Base-by-base conservation (phyloP, 176 grass and related monocot genomes). In the Chrysopogon serrulatus region DNA sequence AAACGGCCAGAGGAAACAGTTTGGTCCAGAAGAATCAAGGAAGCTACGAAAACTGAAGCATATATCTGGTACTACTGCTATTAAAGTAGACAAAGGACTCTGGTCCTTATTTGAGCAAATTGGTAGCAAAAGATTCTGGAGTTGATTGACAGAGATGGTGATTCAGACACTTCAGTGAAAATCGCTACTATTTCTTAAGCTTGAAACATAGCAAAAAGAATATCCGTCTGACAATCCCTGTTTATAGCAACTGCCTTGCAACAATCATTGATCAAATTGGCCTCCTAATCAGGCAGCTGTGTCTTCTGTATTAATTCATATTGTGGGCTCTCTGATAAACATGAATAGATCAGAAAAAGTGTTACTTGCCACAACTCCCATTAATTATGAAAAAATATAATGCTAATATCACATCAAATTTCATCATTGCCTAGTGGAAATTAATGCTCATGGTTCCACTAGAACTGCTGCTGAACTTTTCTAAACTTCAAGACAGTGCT, bases 271-370 rank as follows among this genome's bases (percentile, higher is more conserved):
- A 92, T 60, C 76, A 95, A 64, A 90, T 95, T 62, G 62, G 73
- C 31, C n/a, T n/a, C 93, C 83, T 49, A 73, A 85, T 75, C 84
- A 95, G 86, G 21, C 83, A 66, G 66, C 62, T 60, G 82, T 85
- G 65, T 98, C 88, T 86, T 95, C 93, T 84, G 85, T 51, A 4
- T 85, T 86, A 87, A 92, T 92, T 79, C 87, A 76, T 67, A 84
- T 91, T 32, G 63, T 83, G 19, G 96, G 93, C 15, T 70, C 91
- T 87, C 84, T 98, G 56, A 88, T 98, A 85, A 85, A 86, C 76
- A 91, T 95, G 28, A 89, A 95, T 36, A 93, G 91, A 68, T 91
- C 93, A n/a, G n/a, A n/a, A 77, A 92, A 93, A 79, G 91, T 93
- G 87, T 84, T 98, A 64, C n/a, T n/a, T n/a, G n/a, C 85, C 87